Conservation (phyloP, 257 asterid species). For the Craterostigma plantagineum region DNA sequence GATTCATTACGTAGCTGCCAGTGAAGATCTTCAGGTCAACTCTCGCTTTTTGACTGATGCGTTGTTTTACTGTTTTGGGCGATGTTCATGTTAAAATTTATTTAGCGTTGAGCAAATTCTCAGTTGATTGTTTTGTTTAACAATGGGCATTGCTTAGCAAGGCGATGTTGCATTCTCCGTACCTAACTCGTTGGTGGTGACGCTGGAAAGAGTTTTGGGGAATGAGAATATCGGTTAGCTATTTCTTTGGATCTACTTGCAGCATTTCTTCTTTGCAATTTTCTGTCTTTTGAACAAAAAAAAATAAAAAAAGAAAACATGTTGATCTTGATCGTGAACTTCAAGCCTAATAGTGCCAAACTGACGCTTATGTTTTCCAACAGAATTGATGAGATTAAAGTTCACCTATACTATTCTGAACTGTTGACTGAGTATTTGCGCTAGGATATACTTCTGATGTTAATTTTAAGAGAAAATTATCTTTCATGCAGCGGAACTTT, state of each 20-base stretch:
- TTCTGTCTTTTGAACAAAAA: slow-evolving; percentile 8
- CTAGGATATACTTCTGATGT: no score
- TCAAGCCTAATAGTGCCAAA: no score
- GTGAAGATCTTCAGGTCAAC: slow-evolving; percentile 82
- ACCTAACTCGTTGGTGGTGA: slow-evolving; percentile 82
- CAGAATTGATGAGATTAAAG: no score
- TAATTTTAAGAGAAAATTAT: no score
- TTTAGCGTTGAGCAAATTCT: no score
- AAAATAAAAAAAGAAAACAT: slow-evolving; percentile 1
- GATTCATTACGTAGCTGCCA: slow-evolving; percentile 86
- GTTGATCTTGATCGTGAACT: slow-evolving; percentile 8
- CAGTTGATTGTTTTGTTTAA: no score
- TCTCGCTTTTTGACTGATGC: background rate
- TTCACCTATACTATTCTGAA: no score
- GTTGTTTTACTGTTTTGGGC: background rate
- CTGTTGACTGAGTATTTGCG: no score
- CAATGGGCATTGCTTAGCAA: slow-evolving; percentile 30
- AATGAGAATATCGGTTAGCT: slow-evolving; percentile 68
- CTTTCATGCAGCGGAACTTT: slow-evolving; percentile 70
- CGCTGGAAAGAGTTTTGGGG: slow-evolving; percentile 89
- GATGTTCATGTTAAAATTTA: background rate
- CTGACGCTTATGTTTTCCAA: no score
- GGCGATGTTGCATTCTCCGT: slow-evolving; percentile 82
- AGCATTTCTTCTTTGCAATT: background rate
- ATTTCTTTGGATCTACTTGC: slow-evolving; percentile 7